Base-by-base conservation (phyloP, 176 grass and related monocot species). In the Carex kokanica region DNA sequence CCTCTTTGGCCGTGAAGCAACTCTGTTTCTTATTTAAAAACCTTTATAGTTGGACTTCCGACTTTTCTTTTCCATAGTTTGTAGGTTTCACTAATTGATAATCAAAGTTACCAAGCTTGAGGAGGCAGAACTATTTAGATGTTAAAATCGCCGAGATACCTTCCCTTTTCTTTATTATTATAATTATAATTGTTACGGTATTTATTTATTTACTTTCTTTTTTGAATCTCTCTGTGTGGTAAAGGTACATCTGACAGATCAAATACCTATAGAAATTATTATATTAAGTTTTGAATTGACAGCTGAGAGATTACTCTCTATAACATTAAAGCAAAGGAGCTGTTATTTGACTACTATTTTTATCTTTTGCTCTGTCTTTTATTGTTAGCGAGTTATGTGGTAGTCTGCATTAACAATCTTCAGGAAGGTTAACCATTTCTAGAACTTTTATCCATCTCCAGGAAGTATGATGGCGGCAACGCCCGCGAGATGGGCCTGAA, bases 381-480 rank as follows among this genome's bases (percentile, higher is more conserved):
- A 64, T 29, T 62, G 27, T 17, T 36, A 17, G 64, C 5, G 31
- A 66, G 45, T 32, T 66, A 6, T 34, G 63, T 66, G 29, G 29
- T 67, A 67, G 13, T 67, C 64, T 36, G 14, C 6, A 67, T 36
- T 36, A 67, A 67, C 1, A 17, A 67, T 67, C 13, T 17, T 36
- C 64, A 67, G 31, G 24, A 74, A 74, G 24, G 24, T 49, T 74
- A 20, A 80, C 2, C 31, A 38, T 81, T 40, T 32, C 10, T 43
- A 63, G 18, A 38, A 60, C n/a, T 47, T 51, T 6, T 38, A 45
- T 47, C 10, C 6, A 63, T 64, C n/a, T 25, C n/a, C 79, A 81
- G 79, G 34, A 81, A 81, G 61, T 51, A 81, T 24, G 79, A 81
- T 49, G 38, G 59, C 4, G 40, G 40, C 24, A 21, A 81, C 1